Base-by-base conservation (phyloP, 2,329 filamentous ascomycete genomes). In the Alternaria sp. region DNA sequence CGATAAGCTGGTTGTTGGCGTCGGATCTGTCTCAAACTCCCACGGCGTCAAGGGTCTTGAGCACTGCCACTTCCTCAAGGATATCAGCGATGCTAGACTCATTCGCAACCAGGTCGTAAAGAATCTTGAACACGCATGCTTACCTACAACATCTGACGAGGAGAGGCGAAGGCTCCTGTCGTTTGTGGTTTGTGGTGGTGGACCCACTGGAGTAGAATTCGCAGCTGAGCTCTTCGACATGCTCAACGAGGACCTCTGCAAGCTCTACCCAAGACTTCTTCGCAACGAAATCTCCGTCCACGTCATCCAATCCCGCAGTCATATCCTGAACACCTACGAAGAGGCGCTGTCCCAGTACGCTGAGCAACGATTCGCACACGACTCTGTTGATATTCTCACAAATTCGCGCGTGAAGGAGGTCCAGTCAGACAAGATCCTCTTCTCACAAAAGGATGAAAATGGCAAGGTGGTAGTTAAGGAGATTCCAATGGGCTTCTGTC, bases 271-370 rank as follows among this genome's bases (percentile, higher is more conserved):
- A 3, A 89, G 89, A 64, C 88, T 99, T 30, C 81, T 99, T n/a
- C 89, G 95, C 63, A 98, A 98, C 75, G 93, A 99, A 77, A 96
- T 99, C 49, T 98, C 95, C 0, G 94, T 99, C 1, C 96, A 99
- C 75, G 85, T 99, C 47, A 97, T 99, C 63, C 95, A 99, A 76
- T 96, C 93, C 72, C 88, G 95, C 60, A 89, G 91, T 41, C 95
- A 99, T 71, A 99, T 99, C 65, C 84, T 99, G 30, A 99, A 99
- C 81, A 99, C 95, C 0, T 99, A 99, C 75, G 95, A 99, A 67
- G 95, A 99, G 80, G 90, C 93, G 0, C 85, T 99, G 1, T 97
- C 94, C 11, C 89, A 89, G 75, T 99, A 96, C 75, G 94, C 95
- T 20, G 95, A 99, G 80, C 88, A 92, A 54, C 89, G 92, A 42